Evolutionary conservation across 768 basidiomycete species (phyloP), one percentile per base, ranked within the genome.

Genomic region (Suillus placidus): DNA sequence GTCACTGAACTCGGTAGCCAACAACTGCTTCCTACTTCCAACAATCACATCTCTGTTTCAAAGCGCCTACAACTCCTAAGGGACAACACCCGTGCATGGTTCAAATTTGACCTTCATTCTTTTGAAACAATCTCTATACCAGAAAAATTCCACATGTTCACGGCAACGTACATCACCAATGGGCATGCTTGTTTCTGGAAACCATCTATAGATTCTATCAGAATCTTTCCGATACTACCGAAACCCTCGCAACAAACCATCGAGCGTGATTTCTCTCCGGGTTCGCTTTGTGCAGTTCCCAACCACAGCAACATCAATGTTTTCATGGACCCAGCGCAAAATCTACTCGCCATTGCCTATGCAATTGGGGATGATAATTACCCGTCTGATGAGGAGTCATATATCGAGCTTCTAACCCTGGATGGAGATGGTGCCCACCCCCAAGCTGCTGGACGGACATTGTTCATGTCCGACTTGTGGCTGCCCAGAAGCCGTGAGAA

Each of bases 1-100:
- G 18, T 40, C 38, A 18, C 26, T 30, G 58, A 60, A 60, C 58
- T 60, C 16, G 58, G 58, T 42, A 40, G 58, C 38, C 58, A 60
- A 40, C 38, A 30, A 30, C 18, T 60, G 6, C 38, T 60, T 26
- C 38, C 57, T 42, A 26, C 30, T 10, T 30, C 38, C 26, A 60
- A 20, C 10, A 30, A 30, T 38, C 8, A 20, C 2, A 60, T 30
- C 10, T 18, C 26, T 20, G 18, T 30, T 60, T 26, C 58, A 12
- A 20, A 60, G 38, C 26, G 38, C 18, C 26, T 60, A 60, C 18
- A 42, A 13, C 38, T 60, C 58, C 26, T 42, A 6, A 58, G 37
- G 23, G 37, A 58, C 8, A 58, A 30, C 6, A 8, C 26, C 9
- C 6, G 18, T 0, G 26, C 58, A 42, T 60, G 38, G 58, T 42